phyloP scores from a whole-genome alignment of 176 grass and related monocot genomes.

The Zoysia japonica region DNA sequence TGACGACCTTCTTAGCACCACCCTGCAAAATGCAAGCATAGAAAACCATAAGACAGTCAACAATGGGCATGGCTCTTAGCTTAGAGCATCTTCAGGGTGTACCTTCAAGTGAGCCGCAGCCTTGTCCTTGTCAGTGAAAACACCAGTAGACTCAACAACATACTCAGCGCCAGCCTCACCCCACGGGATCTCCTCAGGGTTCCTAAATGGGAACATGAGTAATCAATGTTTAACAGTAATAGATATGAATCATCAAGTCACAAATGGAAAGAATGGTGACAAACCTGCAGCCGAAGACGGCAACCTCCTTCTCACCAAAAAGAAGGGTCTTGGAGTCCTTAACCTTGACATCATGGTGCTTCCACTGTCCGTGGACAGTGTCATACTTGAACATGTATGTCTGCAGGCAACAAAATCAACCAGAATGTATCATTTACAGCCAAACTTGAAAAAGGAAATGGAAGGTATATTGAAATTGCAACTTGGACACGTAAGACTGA shows the following conservation, averaged over 20 bases:
- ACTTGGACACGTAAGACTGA: no score
- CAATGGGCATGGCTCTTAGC: background rate
- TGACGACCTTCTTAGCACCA: constrained; percentile 83
- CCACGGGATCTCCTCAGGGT: constrained; percentile 89
- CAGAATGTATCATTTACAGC: background rate
- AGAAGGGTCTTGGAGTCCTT: constrained; percentile 84
- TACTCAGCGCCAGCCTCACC: constrained; percentile 58
- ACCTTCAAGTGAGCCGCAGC: constrained; percentile 78
- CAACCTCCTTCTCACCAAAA: constrained; percentile 65
- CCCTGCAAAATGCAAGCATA: constrained; percentile 44
- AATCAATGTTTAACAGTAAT: no score
- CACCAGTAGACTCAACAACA: constrained; percentile 75
- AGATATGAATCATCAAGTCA: background rate
- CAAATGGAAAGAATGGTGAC: background rate
- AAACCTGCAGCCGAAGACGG: constrained; percentile 65
- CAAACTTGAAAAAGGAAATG: no score
- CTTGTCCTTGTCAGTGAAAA: constrained; percentile 83
- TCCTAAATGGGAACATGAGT: constrained; percentile 37
- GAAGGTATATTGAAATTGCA: no score
- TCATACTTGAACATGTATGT: constrained; percentile 96
- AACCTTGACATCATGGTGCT: constrained; percentile 66
- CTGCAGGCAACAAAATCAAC: constrained; percentile 32
- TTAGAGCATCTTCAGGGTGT: background rate
- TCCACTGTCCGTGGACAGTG: constrained; percentile 78
- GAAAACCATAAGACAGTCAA: background rate